Percentiles rank a stretch among this genome's conserved stretches.
Conservation (phyloP, 495 filamentous ascomycete genomes). For the Lophiostoma macrostomum region DNA sequence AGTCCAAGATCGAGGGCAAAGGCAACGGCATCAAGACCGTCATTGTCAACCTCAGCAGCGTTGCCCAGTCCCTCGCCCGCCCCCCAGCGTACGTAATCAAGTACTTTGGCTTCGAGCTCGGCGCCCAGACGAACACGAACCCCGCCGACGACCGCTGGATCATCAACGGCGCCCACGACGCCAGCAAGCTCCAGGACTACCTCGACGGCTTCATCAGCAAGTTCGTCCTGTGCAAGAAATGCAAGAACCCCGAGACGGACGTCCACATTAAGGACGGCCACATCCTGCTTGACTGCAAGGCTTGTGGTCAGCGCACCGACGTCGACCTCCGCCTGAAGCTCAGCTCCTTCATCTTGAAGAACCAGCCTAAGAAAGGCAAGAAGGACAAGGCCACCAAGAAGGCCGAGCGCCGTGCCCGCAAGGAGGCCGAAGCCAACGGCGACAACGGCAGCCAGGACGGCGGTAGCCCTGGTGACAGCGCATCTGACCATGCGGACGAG, state of each 20-base stretch:
- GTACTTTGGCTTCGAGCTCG: slow-evolving; percentile 98
- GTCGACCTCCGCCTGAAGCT: slow-evolving; percentile 94
- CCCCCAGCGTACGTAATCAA: slow-evolving; percentile 96
- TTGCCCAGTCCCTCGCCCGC: slow-evolving; percentile 87
- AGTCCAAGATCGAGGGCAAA: slow-evolving; percentile 99
- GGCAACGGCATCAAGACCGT: slow-evolving; percentile 97
- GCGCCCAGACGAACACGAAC: slow-evolving; percentile 96
- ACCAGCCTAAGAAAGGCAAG: slow-evolving; percentile 89
- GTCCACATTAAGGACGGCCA: slow-evolving; percentile 87
- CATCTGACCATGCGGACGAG: slow-evolving; percentile 70
- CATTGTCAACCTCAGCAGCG: slow-evolving; percentile 94
- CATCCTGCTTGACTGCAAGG: slow-evolving; percentile 96
- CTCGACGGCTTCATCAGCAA: slow-evolving; percentile 97
- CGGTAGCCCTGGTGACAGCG: slow-evolving; percentile 67
- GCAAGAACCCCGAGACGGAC: slow-evolving; percentile 98
- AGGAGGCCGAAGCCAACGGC: slow-evolving; percentile 42
- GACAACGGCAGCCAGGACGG: slow-evolving; percentile 61
- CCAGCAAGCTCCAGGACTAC: slow-evolving; percentile 93
- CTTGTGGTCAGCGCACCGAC: slow-evolving; percentile 86
- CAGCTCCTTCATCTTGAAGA: slow-evolving; percentile 95
- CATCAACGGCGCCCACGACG: slow-evolving; percentile 98
- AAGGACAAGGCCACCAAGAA: slow-evolving; percentile 92
- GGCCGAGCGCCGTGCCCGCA: slow-evolving; percentile 70
- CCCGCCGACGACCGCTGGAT: slow-evolving; percentile 98
- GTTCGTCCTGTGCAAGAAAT: slow-evolving; percentile 98